Evolutionary conservation across 2,329 filamentous ascomycete species (phyloP).

Genomic region (Colletotrichum echinochloae): DNA sequence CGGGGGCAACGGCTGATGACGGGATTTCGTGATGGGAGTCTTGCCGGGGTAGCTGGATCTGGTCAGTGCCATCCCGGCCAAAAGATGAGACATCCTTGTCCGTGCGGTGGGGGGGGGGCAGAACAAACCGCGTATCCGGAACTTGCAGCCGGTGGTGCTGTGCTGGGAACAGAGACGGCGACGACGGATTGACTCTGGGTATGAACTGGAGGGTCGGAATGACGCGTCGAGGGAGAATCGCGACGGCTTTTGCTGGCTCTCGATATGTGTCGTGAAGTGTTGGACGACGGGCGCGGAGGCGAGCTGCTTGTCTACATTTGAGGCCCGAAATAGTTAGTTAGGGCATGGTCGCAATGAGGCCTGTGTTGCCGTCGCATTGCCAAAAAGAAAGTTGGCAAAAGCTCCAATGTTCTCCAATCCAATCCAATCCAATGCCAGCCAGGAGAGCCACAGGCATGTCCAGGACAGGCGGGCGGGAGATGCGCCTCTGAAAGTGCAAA

Average conservation of each 20-base stretch:
- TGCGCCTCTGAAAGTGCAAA: constrained; percentile 4
- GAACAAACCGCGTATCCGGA: constrained; percentile 26
- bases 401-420: constrained; percentile 10
- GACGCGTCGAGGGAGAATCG: background rate
- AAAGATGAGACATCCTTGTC: constrained; percentile 15
- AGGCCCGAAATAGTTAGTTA: constrained; percentile 36
- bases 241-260: constrained; percentile 7
- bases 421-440: constrained; percentile 17
- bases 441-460: constrained; percentile 26
- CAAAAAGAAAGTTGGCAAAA: constrained; percentile 15
- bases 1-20: constrained; percentile 23
- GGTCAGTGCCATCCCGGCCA: constrained; percentile 39
- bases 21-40: constrained; percentile 25
- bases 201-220: constrained; percentile 8
- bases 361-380: constrained; percentile 35
- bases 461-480: constrained; percentile 20
- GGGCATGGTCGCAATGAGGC: constrained; percentile 26
- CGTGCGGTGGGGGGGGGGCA: constrained; percentile 14
- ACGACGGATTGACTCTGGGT: background rate
- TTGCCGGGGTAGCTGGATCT: constrained; percentile 31
- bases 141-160: constrained; percentile 21
- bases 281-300: constrained; percentile 26
- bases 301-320: constrained; percentile 38
- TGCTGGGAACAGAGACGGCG: constrained; percentile 1
- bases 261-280: constrained; percentile 6